These are phyloP conservation scores for Sherardia arvensis DNA, from an alignment of 257 asterid species.

Conservation along the genomic window DNA sequence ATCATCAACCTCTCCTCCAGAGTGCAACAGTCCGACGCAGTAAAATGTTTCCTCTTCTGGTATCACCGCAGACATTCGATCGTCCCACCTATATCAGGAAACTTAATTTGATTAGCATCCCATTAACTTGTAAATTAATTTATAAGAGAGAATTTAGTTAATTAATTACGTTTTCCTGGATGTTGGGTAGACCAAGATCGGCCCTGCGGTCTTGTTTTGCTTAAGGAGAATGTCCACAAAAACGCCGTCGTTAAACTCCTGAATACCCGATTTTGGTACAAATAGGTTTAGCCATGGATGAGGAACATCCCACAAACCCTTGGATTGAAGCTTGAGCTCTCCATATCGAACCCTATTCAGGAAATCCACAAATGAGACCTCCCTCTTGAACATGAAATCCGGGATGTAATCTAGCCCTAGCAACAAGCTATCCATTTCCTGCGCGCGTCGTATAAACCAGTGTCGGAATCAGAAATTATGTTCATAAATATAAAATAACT, in stretches of 20 bases:
- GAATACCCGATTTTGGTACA: slow-evolving; percentile 52
- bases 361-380: slow-evolving; percentile 31
- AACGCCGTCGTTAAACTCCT: slow-evolving; percentile 48
- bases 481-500: no score
- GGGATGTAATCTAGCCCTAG: slow-evolving; percentile 25
- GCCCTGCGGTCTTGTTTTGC: slow-evolving; percentile 41
- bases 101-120: background rate
- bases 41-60: slow-evolving; percentile 32
- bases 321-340: slow-evolving; percentile 28
- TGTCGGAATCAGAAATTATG: background rate
- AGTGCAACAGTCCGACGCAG: slow-evolving; percentile 26
- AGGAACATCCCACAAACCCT: slow-evolving; percentile 33
- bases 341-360: slow-evolving; percentile 44
- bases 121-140: background rate
- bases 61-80: slow-evolving; percentile 24
- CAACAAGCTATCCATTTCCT: slow-evolving; percentile 35
- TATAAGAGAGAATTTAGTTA: background rate
- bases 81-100: slow-evolving; percentile 28
- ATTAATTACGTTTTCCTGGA: slow-evolving; percentile 30
- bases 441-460: no score
- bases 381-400: slow-evolving; percentile 38
- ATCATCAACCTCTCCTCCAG: slow-evolving; percentile 8
- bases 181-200: slow-evolving; percentile 69
- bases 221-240: slow-evolving; percentile 44
- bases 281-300: slow-evolving; percentile 85